These are phyloP conservation scores for Acrodontium crateriforme DNA, from an alignment of 2,329 filamentous ascomycete species.

Conservation along the genomic window DNA sequence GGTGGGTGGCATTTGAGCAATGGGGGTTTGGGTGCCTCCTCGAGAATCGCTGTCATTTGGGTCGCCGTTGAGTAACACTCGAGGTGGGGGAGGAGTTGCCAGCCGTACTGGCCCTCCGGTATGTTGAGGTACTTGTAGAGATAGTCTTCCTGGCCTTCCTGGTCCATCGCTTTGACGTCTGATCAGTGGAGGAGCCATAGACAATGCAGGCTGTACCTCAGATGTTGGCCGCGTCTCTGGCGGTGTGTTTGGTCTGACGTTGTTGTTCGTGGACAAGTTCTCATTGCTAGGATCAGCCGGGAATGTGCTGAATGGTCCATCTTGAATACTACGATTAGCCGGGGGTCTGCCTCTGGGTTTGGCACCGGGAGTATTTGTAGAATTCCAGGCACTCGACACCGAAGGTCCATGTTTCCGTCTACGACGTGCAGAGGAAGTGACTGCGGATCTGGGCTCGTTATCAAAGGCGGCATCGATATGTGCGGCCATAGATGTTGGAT, in stretches of 20 bases:
- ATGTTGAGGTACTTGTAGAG: slow-evolving; percentile 50
- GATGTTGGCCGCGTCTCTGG: slow-evolving; percentile 10
- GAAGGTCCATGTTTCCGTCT: slow-evolving; percentile 64
- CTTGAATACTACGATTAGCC: slow-evolving; percentile 51
- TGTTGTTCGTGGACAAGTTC: slow-evolving; percentile 22
- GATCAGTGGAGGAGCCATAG: slow-evolving; percentile 27
- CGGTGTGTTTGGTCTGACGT: slow-evolving; percentile 27
- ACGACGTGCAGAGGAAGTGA: slow-evolving; percentile 47
- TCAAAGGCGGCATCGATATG: slow-evolving; percentile 34
- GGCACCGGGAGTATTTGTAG: slow-evolving; percentile 46
- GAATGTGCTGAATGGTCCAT: slow-evolving; percentile 57
- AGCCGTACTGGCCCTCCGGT: slow-evolving; percentile 46
- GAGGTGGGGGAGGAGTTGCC: slow-evolving; percentile 44
- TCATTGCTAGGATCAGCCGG: slow-evolving; percentile 41
- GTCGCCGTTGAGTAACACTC: slow-evolving; percentile 41
- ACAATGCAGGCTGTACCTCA: slow-evolving; percentile 46
- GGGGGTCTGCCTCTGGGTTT: slow-evolving; percentile 72
- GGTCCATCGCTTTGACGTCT: slow-evolving; percentile 11
- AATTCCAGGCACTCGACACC: slow-evolving; percentile 81
- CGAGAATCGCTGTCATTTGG: slow-evolving; percentile 12
- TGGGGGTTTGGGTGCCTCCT: slow-evolving; percentile 11
- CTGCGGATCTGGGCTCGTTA: slow-evolving; percentile 54
- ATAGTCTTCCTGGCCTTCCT: slow-evolving; percentile 38
- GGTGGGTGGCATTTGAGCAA: slow-evolving; percentile 2
- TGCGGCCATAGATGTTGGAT: slow-evolving; percentile 41